These are phyloP conservation scores for Podospora appendiculata DNA, from an alignment of 495 filamentous ascomycete genomes.

Conservation along the genomic window DNA sequence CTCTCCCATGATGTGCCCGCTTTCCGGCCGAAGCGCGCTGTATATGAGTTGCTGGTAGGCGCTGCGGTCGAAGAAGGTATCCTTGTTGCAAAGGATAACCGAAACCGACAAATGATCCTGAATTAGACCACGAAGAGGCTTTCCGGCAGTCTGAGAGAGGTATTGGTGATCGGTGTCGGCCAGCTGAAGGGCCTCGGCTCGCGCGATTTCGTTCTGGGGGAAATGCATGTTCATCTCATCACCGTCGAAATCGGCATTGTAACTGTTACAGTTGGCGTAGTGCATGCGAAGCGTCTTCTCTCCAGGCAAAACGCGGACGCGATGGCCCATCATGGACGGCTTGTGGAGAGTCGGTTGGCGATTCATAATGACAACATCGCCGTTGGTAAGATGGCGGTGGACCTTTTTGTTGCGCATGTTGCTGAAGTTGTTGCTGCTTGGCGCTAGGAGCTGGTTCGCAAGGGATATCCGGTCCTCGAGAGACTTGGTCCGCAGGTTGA, in stretches of 20 bases:
- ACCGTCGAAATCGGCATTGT: constrained; percentile 99
- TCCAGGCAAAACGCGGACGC: constrained; percentile 81
- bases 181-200: constrained; percentile 83
- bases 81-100: constrained; percentile 80
- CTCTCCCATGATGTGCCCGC: constrained; percentile 61
- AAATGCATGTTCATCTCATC: constrained; percentile 99
- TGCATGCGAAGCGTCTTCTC: constrained; percentile 99
- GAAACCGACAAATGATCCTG: constrained; percentile 98
- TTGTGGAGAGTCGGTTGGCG: constrained; percentile 99
- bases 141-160: constrained; percentile 86
- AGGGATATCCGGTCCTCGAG: constrained; percentile 75
- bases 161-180: constrained; percentile 98
- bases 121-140: constrained; percentile 91
- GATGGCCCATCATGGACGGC: constrained; percentile 99
- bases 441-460: constrained; percentile 89
- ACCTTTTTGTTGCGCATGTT: constrained; percentile 91
- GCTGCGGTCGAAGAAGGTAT: constrained; percentile 85
- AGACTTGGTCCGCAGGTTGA: constrained; percentile 79
- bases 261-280: constrained; percentile 99
- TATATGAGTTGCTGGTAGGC: constrained; percentile 92
- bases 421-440: constrained; percentile 64
- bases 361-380: constrained; percentile 98
- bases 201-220: constrained; percentile 90
- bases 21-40: constrained; percentile 80
- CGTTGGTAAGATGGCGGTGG: constrained; percentile 88